A percentile compares a stretch with the other conserved stretches of the same genome.
phyloP scores from a whole-genome alignment of 768 basidiomycete genomes.

The Russula ochroleuca region DNA sequence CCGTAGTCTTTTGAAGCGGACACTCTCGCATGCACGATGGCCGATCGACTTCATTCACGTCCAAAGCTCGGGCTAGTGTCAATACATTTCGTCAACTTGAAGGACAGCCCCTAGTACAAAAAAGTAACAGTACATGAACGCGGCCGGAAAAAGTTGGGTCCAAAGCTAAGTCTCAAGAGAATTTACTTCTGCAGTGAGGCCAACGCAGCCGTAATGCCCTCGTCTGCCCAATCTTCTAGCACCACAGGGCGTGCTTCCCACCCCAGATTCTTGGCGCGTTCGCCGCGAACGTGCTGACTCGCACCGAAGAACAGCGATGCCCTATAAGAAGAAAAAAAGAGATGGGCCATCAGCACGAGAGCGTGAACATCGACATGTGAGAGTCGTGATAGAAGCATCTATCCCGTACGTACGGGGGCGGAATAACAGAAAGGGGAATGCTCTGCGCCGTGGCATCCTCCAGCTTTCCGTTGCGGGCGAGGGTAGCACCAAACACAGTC shows the following conservation, averaged over 20 bases:
- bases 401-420: constrained; percentile 10
- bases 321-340: neutral
- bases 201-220: neutral
- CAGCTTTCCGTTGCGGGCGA: constrained; percentile 4
- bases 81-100: neutral
- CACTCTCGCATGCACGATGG: neutral
- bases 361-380: neutral
- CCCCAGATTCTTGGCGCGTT: neutral
- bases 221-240: neutral
- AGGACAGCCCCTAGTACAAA: neutral
- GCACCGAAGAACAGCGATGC: neutral
- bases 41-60: neutral
- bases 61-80: neutral
- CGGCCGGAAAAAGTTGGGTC: neutral
- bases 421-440: neutral
- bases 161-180: neutral
- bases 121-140: neutral
- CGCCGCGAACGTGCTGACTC: constrained; percentile 4
- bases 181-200: neutral
- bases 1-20: neutral
- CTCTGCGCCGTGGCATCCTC: constrained; percentile 11
- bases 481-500: neutral
- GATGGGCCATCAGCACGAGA: neutral
- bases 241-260: constrained; percentile 5
- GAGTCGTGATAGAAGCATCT: neutral